These are phyloP conservation scores for Magnaporthiopsis poae DNA, from an alignment of 2,329 filamentous ascomycete genomes.

Conservation along the genomic window DNA sequence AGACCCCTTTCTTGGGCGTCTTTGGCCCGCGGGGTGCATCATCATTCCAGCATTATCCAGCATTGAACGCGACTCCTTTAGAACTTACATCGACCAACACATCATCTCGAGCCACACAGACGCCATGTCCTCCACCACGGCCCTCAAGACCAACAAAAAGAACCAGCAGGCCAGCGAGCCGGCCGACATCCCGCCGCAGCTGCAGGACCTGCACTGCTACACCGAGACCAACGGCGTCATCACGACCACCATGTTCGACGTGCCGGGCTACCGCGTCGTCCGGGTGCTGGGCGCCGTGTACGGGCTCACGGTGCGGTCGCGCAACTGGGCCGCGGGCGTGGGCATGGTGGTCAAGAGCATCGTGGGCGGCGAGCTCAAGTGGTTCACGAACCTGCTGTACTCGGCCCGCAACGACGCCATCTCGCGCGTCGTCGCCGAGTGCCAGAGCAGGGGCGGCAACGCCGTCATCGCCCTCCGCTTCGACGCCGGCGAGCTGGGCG, in stretches of 20 bases:
- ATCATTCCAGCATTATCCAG: too few species aligned
- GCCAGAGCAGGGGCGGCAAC: slow-evolving; percentile 48
- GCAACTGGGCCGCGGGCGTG: slow-evolving; percentile 48
- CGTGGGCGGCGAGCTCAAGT: slow-evolving; percentile 48
- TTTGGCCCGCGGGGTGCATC: too few species aligned
- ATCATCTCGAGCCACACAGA: too few species aligned
- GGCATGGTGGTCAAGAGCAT: slow-evolving; percentile 47
- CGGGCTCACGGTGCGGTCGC: slow-evolving; percentile 32
- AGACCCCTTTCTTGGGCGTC: neutral
- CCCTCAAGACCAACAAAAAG: neutral
- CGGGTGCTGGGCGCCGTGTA: slow-evolving; percentile 46
- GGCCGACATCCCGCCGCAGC: slow-evolving; percentile 18
- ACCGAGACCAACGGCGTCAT: slow-evolving; percentile 53
- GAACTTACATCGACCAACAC: neutral
- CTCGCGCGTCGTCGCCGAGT: slow-evolving; percentile 44
- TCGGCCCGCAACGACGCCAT: slow-evolving; percentile 50
- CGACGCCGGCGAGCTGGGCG: slow-evolving; percentile 44
- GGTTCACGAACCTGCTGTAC: slow-evolving; percentile 52
- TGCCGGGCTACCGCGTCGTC: slow-evolving; percentile 50
- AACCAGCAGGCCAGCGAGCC: neutral
- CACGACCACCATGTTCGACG: slow-evolving; percentile 54
- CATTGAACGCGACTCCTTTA: too few species aligned
- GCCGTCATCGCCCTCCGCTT: slow-evolving; percentile 50
- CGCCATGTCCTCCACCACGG: neutral
- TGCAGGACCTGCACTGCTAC: slow-evolving; percentile 40